Evolutionary conservation across 257 asterid genomes (phyloP).

Genomic region (Solanum dulcamara): DNA sequence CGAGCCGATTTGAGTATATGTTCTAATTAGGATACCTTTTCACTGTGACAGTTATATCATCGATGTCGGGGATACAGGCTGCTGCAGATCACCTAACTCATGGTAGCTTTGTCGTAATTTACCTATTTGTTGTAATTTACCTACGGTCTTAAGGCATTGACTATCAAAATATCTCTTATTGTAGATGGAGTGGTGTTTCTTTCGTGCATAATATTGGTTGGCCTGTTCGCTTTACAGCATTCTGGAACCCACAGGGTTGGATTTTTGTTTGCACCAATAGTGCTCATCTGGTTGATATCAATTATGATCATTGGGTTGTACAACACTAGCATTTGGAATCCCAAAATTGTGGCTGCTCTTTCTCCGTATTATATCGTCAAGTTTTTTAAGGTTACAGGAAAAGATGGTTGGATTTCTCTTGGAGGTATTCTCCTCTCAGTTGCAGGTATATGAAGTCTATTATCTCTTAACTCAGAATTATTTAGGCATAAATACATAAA

Average conservation of each 20-base stretch:
- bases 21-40: neutral
- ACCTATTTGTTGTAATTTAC: neutral
- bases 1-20: neutral
- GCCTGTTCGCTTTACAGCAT: slow-evolving; percentile 26
- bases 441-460: slow-evolving; percentile 16
- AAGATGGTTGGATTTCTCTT: slow-evolving; percentile 28
- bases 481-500: neutral
- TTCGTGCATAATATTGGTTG: slow-evolving; percentile 27
- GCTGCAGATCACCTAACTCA: neutral
- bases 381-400: slow-evolving; percentile 16
- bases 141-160: neutral
- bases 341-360: slow-evolving; percentile 16
- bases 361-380: slow-evolving; percentile 24
- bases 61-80: neutral
- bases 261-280: slow-evolving; percentile 29
- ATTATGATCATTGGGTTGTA: slow-evolving; percentile 25
- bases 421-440: slow-evolving; percentile 35
- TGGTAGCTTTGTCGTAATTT: neutral
- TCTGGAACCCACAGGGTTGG: slow-evolving; percentile 28
- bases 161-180: neutral
- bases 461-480: neutral
- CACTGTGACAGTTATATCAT: neutral
- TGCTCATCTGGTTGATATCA: slow-evolving; percentile 24
- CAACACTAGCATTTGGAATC: slow-evolving; percentile 23
- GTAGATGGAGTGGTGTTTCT: slow-evolving; percentile 21